Conservation (phyloP, 352 stramenopile species). For the Blastocystis sp. region DNA sequence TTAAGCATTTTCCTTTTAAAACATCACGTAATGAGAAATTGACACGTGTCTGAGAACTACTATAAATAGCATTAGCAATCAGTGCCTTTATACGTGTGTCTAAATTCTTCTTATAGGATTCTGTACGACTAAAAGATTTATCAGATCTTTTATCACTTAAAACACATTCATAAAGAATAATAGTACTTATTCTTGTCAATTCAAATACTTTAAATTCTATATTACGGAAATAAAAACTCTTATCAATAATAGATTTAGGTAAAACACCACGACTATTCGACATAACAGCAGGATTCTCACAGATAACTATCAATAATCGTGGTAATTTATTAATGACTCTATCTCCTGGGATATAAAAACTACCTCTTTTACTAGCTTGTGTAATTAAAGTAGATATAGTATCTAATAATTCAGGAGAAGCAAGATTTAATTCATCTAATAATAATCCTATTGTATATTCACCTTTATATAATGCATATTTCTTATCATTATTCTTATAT, state of each 20-base stretch:
- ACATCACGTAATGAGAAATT: slow-evolving; percentile 4
- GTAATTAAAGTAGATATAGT: slow-evolving; percentile 3
- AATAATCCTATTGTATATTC: slow-evolving; percentile 1
- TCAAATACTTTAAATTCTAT: no score
- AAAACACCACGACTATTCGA: slow-evolving; percentile 12
- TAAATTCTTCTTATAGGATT: no score
- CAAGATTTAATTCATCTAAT: slow-evolving; percentile 21
- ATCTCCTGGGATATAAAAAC: slow-evolving; percentile 12
- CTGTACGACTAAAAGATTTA: no score
- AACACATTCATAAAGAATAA: not conserved
- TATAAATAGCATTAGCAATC: no score
- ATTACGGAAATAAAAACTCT: slow-evolving; percentile 15
- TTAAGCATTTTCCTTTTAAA: no score
- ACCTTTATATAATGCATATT: no score
- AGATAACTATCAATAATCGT: slow-evolving; percentile 5
- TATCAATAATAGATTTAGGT: not conserved
- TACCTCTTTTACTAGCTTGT: not conserved
- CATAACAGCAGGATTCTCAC: slow-evolving; percentile 20
- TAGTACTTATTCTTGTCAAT: no score
- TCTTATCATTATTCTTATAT: no score
- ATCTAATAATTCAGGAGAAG: slow-evolving; percentile 13
- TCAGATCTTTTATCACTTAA: no score
- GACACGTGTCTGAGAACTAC: no score
- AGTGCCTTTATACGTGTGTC: no score
- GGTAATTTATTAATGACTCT: not conserved